Evolutionary conservation across 331 rosid species (phyloP), one percentile per base, ranked within the genome.

Genomic region (Ulmus americana): DNA sequence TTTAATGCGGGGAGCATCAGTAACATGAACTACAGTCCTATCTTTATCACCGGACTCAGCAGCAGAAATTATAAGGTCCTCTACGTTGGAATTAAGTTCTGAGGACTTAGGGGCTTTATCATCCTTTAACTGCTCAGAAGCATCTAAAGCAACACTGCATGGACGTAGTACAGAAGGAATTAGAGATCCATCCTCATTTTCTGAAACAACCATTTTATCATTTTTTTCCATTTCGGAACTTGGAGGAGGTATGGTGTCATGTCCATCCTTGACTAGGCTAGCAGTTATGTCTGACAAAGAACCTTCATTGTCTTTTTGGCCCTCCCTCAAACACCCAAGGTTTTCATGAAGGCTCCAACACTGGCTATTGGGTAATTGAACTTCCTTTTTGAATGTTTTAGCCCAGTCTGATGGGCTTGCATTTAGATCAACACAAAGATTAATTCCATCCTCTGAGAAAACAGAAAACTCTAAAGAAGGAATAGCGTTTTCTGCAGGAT

Each of bases 381-480:
- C 84, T 75, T 89, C 95, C 22, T 72, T 79, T 51, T 67, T 81
- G 62, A 84, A 84, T 61, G 50, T 84, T 39, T 79, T 56, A 18
- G 81, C 62, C 95, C 95, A 89, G 56, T 89, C 86, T 16, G 83
- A 86, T 13, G 82, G 86, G 65, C 81, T 84, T 39, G 89, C 82
- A 70, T 78, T 84, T 68, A 90, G 79, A 74, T 89, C 87, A 60
- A 89, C 87, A 61, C 52, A 61, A 71, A 89, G 96, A 63, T 63
- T 64, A 59, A 89, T 76, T 39, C 91, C 95, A 76, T 82, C 91
- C 45, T 86, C 85, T 61, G 87, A 82, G 73, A 77, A 77, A 60
- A 84, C 95, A 74, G 77, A 55, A 74, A 84, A 89, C 84, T 89
- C 85, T 71, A 84, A 74, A 70, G 77, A 53, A 82, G 68, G 63